These are phyloP conservation scores for Lanmaoa pseudosensibilis DNA, from an alignment of 768 basidiomycete genomes.

Conservation along the genomic window DNA sequence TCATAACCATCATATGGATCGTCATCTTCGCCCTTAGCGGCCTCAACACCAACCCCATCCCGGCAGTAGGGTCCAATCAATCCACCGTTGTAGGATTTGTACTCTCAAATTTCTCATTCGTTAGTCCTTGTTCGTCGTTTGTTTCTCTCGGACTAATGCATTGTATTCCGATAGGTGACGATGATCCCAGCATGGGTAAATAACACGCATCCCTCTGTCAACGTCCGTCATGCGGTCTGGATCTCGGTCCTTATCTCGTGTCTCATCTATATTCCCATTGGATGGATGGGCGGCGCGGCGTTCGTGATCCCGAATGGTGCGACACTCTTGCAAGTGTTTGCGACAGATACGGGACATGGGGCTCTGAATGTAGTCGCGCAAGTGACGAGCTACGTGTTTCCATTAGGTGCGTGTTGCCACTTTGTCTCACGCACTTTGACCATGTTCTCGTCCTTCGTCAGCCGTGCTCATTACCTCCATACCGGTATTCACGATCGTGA, in stretches of 20 bases:
- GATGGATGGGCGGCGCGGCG: constrained; percentile 23
- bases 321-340: constrained; percentile 22
- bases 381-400: constrained; percentile 22
- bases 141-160: neutral
- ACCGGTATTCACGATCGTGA: constrained; percentile 25
- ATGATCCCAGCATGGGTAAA: constrained; percentile 30
- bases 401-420: constrained; percentile 12
- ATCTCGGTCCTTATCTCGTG: constrained; percentile 23
- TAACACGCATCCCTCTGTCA: constrained; percentile 23
- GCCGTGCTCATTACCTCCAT: constrained; percentile 28
- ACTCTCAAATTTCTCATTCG: constrained; percentile 27
- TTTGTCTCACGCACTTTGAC: neutral
- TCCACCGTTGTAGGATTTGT: constrained; percentile 25
- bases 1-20: constrained; percentile 22
- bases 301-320: constrained; percentile 3
- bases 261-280: constrained; percentile 25
- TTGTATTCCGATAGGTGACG: constrained; percentile 12
- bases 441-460: neutral
- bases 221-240: constrained; percentile 25
- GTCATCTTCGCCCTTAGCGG: constrained; percentile 14
- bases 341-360: constrained; percentile 1
- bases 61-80: constrained; percentile 19
- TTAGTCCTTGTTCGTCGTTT: constrained; percentile 1
- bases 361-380: constrained; percentile 6
- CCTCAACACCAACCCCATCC: constrained; percentile 7